Percentiles rank a stretch among this genome's conserved stretches.
These are phyloP conservation scores for Hyaloscypha hepaticicola DNA, from an alignment of 495 filamentous ascomycete species.

Conservation along the genomic window DNA sequence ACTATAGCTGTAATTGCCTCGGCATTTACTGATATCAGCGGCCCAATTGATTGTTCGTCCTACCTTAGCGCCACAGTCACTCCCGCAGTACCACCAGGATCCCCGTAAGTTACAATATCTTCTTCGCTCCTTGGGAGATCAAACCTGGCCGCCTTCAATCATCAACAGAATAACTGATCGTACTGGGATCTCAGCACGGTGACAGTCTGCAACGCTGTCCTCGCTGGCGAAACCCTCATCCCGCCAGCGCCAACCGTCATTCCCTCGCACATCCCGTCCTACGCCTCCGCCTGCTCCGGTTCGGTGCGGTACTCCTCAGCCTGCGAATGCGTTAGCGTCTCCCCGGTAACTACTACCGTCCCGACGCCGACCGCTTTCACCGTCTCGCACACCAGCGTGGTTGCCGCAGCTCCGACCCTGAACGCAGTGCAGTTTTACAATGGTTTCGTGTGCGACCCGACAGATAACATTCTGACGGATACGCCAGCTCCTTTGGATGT, in stretches of 20 bases:
- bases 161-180: background rate
- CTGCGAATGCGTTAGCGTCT: conserved; percentile 25
- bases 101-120: too few relatives aligned
- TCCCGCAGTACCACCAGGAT: too few relatives aligned
- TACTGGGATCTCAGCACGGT: background rate
- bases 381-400: too few relatives aligned
- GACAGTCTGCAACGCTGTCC: conserved; percentile 5
- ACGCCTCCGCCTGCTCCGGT: conserved; percentile 27
- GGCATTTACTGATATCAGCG: too few relatives aligned
- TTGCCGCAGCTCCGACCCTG: too few relatives aligned
- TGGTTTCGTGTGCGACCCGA: too few relatives aligned
- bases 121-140: background rate
- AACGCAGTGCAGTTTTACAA: too few relatives aligned
- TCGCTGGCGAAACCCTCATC: background rate
- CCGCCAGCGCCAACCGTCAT: conserved; percentile 1
- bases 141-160: conserved; percentile 2
- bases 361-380: conserved; percentile 7
- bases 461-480: too few relatives aligned
- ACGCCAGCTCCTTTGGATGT: too few relatives aligned
- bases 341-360: conserved; percentile 17
- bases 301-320: conserved; percentile 27
- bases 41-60: too few relatives aligned
- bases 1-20: too few relatives aligned
- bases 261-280: conserved; percentile 18
- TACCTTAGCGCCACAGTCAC: too few relatives aligned